Evolutionary conservation across 345 rosid species (phyloP).

Genomic region (Melaleuca quinquenervia): DNA sequence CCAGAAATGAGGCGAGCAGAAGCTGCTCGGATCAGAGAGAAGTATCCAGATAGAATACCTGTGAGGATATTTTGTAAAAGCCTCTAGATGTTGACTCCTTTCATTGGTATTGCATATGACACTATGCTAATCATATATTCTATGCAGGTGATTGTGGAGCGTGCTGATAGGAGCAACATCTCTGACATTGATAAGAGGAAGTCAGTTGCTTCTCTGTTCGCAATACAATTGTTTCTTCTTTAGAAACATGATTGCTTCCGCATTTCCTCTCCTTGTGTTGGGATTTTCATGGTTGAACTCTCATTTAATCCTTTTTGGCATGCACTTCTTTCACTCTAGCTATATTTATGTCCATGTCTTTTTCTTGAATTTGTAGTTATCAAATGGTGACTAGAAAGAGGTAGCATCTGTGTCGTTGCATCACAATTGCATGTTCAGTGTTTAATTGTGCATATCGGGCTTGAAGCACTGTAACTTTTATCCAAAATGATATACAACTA

Average conservation of each 20-base stretch:
- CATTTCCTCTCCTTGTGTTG: background rate
- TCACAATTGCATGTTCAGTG: background rate
- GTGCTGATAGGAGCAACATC: conserved; percentile 77
- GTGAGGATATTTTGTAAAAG: conserved; percentile 18
- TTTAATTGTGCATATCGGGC: background rate
- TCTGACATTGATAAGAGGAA: conserved; percentile 95
- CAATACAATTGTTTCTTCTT: background rate
- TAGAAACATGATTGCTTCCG: background rate
- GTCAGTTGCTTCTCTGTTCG: conserved; percentile 26
- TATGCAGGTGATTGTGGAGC: conserved; percentile 85
- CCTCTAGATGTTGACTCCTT: background rate
- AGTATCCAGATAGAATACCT: conserved; percentile 87
- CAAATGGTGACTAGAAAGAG: background rate
- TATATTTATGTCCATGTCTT: background rate
- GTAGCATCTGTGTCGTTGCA: background rate
- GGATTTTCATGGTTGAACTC: background rate
- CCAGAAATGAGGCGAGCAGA: conserved; percentile 80
- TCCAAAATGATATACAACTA: background rate
- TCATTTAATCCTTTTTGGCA: background rate
- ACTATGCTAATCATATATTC: background rate
- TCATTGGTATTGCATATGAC: background rate
- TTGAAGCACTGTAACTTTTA: background rate
- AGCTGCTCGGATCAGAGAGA: conserved; percentile 80
- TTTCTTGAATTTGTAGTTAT: background rate
- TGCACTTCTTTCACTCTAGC: background rate